Percentiles rank a stretch among this genome's conserved stretches.
These are phyloP conservation scores for Ligustrum vulgare DNA, from an alignment of 257 asterid species.

Conservation along the genomic window DNA sequence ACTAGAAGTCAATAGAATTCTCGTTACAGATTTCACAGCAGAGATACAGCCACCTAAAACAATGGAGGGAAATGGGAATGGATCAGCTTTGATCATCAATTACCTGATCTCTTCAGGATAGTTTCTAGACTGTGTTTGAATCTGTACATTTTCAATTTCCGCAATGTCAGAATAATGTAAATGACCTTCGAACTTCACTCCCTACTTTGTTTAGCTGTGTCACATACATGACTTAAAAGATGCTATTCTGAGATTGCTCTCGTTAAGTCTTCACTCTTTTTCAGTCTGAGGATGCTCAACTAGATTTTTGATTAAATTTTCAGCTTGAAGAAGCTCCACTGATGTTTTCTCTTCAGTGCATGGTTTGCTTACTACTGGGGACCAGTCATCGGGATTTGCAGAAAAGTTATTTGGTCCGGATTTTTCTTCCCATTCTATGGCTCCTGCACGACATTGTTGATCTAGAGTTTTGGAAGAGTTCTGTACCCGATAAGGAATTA, in stretches of 20 bases:
- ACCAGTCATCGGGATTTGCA: neutral
- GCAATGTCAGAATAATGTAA: conserved; percentile 31
- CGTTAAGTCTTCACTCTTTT: conserved; percentile 31
- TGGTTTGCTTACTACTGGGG: neutral
- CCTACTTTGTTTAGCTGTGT: conserved; percentile 13
- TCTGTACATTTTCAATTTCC: conserved; percentile 52
- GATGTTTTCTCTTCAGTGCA: neutral
- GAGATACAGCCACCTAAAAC: conserved; percentile 27
- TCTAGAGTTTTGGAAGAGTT: conserved; percentile 21
- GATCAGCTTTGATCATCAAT: conserved; percentile 51
- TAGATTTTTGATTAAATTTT: neutral
- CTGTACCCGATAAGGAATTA: conserved; percentile 19
- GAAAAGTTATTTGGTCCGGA: neutral
- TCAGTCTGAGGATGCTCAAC: conserved; percentile 19
- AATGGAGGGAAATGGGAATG: conserved; percentile 29
- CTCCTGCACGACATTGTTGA: conserved; percentile 26
- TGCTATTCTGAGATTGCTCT: conserved; percentile 27
- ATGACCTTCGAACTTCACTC: conserved; percentile 29
- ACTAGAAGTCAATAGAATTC: conserved; percentile 20
- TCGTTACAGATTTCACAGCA: conserved; percentile 40
- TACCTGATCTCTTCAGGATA: conserved; percentile 38
- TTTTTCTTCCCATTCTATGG: conserved; percentile 22
- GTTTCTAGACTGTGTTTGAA: conserved; percentile 36
- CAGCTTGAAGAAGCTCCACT: conserved; percentile 3
- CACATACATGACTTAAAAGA: conserved; percentile 15